Conservation (phyloP, 139 green algal species). For the Chlorella sp. region DNA sequence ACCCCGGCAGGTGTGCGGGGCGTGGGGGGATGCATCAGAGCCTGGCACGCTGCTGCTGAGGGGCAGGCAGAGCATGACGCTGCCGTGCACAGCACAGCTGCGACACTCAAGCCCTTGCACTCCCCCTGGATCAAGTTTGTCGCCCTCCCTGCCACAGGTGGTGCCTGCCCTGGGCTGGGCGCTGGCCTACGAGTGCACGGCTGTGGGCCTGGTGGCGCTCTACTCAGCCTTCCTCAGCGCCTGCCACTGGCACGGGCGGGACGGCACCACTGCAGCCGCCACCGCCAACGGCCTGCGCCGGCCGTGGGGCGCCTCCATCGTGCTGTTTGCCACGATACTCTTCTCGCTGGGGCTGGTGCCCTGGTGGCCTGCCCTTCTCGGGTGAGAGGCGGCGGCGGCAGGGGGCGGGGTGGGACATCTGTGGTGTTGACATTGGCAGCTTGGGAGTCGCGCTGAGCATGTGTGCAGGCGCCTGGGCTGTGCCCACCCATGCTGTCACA, state of each 20-base stretch:
- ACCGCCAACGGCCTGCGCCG: neutral
- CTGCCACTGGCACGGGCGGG: constrained; percentile 28
- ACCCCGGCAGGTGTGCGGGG: neutral
- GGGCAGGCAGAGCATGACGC: no score
- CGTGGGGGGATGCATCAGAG: no score
- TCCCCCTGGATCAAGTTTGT: no score
- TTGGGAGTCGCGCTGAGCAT: no score
- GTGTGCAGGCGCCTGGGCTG: no score
- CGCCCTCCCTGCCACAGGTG: constrained; percentile 34
- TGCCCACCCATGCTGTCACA: neutral
- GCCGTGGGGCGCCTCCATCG: neutral
- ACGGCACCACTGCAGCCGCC: neutral
- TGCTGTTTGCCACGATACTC: neutral
- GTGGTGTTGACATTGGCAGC: no score
- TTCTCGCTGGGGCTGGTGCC: neutral
- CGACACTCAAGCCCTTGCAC: no score
- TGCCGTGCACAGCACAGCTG: neutral
- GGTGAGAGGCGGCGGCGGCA: neutral
- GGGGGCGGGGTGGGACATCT: neutral
- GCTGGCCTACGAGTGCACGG: constrained; percentile 59
- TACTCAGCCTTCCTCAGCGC: constrained; percentile 47
- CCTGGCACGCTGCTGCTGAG: no score
- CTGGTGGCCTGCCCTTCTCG: constrained; percentile 16
- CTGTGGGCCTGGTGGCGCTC: constrained; percentile 41
- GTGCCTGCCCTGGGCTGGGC: constrained; percentile 56